Evolutionary conservation across 164 flowering plant genomes (phyloP).

Genomic region (Platanus orientalis): DNA sequence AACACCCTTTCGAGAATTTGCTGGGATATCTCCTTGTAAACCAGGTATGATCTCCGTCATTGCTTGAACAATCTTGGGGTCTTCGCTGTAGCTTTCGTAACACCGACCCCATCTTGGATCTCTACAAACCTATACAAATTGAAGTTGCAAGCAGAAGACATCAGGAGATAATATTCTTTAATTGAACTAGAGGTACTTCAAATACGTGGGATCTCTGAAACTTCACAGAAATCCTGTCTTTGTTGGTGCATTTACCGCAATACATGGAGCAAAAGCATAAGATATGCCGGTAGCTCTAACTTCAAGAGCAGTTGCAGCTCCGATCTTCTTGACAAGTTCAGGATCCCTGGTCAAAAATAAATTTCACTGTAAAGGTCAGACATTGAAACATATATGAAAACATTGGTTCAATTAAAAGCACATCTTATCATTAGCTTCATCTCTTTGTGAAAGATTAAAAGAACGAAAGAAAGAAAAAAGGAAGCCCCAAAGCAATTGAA

Average conservation of each 20-base stretch:
- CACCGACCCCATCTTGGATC: slow-evolving; percentile 84
- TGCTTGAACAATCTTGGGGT: slow-evolving; percentile 45
- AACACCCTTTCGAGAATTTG: slow-evolving; percentile 37
- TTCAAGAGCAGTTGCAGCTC: slow-evolving; percentile 71
- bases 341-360: slow-evolving; percentile 42
- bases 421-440: too few relatives aligned
- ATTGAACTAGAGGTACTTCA: background rate
- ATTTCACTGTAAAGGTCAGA: too few relatives aligned
- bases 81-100: slow-evolving; percentile 75
- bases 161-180: background rate
- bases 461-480: too few relatives aligned
- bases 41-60: slow-evolving; percentile 70
- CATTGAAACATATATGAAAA: too few relatives aligned
- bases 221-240: background rate
- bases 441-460: too few relatives aligned
- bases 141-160: background rate
- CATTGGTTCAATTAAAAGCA: too few relatives aligned
- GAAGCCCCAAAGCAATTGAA: too few relatives aligned
- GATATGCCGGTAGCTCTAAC: slow-evolving; percentile 76
- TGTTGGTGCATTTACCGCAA: slow-evolving; percentile 46
- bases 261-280: slow-evolving; percentile 72
- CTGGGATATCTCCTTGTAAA: slow-evolving; percentile 60
- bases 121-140: slow-evolving; percentile 48
- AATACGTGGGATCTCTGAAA: background rate
- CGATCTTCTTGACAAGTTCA: slow-evolving; percentile 51